Evolutionary conservation across 768 basidiomycete species (phyloP).

Genomic region (Trametes coccinea): DNA sequence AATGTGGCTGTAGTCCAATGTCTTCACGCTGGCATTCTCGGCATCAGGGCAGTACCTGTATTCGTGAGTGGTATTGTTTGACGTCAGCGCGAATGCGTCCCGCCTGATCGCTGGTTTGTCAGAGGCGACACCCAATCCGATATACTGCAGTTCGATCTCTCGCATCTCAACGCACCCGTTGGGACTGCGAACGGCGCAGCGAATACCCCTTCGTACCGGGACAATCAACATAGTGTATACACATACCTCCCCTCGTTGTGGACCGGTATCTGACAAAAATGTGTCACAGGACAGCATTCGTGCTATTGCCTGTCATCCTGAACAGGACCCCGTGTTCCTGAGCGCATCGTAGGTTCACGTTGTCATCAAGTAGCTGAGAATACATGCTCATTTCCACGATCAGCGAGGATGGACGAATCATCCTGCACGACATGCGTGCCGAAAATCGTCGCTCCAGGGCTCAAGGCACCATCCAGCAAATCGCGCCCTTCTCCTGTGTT

Average conservation of each 20-base stretch:
- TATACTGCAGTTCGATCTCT: conserved; percentile 29
- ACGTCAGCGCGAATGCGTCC: no score
- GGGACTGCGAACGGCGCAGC: not conserved
- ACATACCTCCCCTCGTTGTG: not conserved
- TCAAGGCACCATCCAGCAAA: conserved; percentile 53
- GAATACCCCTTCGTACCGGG: conserved; percentile 3
- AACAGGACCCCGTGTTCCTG: conserved; percentile 65
- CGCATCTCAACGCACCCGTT: conserved; percentile 2
- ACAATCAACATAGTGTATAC: conserved; percentile 28
- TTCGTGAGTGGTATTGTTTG: conserved; percentile 50
- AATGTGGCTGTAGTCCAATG: conserved; percentile 51
- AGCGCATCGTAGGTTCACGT: conserved; percentile 58
- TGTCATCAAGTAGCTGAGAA: not conserved
- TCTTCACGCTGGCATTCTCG: conserved; percentile 73
- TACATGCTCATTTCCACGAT: not conserved
- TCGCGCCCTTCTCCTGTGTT: conserved; percentile 60
- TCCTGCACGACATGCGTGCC: conserved; percentile 60
- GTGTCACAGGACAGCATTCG: conserved; percentile 60
- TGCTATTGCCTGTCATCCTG: conserved; percentile 63
- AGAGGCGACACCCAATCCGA: conserved; percentile 29
- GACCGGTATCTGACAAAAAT: not conserved
- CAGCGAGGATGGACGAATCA: conserved; percentile 72
- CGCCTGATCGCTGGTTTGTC: not conserved
- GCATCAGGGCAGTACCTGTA: conserved; percentile 61
- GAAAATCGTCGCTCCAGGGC: conserved; percentile 36